A percentile compares a stretch with the other conserved stretches of the same genome.
These are phyloP conservation scores for Porcisia deanei DNA, from an alignment of 208 protist species.

Conservation along the genomic window DNA sequence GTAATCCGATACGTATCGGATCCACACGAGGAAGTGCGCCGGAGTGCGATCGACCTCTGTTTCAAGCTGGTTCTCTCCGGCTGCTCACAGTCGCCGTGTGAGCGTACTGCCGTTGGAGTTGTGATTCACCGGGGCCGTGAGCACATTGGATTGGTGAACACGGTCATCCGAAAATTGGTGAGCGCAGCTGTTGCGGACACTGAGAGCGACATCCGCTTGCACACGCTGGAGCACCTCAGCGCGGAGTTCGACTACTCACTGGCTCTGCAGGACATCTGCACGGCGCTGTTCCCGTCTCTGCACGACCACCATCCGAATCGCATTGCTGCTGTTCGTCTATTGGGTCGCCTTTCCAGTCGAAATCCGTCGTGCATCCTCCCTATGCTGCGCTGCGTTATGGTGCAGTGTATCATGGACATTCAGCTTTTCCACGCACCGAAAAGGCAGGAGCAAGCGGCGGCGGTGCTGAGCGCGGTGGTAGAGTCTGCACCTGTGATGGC, in stretches of 20 bases:
- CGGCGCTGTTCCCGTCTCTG: conserved; percentile 74
- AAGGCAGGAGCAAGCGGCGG: conserved; percentile 79
- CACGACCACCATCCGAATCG: conserved; percentile 89
- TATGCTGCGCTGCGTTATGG: conserved; percentile 81
- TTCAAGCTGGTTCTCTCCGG: conserved; percentile 88
- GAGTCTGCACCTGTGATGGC: conserved; percentile 82
- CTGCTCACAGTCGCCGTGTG: conserved; percentile 77
- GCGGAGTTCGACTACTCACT: conserved; percentile 75
- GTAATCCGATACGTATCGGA: conserved; percentile 80
- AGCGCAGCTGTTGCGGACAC: conserved; percentile 87
- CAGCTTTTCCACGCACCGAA: conserved; percentile 79
- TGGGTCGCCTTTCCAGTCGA: conserved; percentile 79
- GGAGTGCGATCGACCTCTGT: conserved; percentile 84
- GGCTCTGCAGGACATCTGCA: conserved; percentile 74
- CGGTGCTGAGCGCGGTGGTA: conserved; percentile 75
- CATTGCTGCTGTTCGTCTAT: conserved; percentile 70
- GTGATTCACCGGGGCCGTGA: conserved; percentile 82
- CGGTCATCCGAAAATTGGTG: conserved; percentile 74
- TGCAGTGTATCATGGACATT: conserved; percentile 85
- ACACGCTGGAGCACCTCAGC: conserved; percentile 81
- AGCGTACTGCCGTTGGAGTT: conserved; percentile 57
- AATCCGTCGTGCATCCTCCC: conserved; percentile 84
- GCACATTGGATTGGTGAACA: conserved; percentile 81
- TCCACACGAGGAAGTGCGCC: conserved; percentile 85
- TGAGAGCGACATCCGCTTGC: conserved; percentile 88